Conservation (phyloP, 257 asterid species). For the Solanum rostratum region DNA sequence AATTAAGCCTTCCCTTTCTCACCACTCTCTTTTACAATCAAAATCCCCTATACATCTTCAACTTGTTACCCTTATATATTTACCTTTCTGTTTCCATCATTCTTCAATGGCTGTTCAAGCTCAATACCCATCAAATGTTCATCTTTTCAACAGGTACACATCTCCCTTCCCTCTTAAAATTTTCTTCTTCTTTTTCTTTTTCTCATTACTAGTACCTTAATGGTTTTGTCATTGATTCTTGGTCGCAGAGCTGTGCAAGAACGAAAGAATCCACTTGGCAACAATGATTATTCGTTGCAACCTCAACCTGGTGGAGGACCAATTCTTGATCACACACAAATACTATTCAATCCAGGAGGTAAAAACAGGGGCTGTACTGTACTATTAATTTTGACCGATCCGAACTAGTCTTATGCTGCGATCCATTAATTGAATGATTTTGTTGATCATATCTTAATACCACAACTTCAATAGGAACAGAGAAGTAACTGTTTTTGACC, state of each 20-base stretch:
- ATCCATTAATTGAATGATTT: background rate
- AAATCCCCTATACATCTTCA: background rate
- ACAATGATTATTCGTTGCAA: conserved; percentile 10
- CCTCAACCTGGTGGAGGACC: conserved; percentile 11
- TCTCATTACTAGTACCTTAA: background rate
- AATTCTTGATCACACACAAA: conserved; percentile 23
- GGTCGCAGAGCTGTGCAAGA: conserved; percentile 20
- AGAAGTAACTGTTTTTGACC: background rate
- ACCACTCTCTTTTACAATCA: background rate
- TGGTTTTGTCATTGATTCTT: background rate
- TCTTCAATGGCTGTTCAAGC: conserved; percentile 40
- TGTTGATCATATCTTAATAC: background rate
- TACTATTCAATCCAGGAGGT: conserved; percentile 25
- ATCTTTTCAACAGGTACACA: conserved; percentile 24
- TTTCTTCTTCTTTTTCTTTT: background rate
- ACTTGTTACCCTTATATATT: background rate
- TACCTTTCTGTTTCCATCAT: background rate
- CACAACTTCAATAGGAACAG: background rate
- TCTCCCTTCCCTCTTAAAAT: background rate
- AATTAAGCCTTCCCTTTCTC: conserved; percentile 5
- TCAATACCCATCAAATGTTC: conserved; percentile 34
- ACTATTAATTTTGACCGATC: background rate
- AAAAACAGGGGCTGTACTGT: background rate
- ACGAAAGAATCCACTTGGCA: conserved; percentile 12
- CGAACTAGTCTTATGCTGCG: background rate